These are phyloP conservation scores for Malus hybrid DNA, from an alignment of 331 rosid genomes.

Conservation along the genomic window DNA sequence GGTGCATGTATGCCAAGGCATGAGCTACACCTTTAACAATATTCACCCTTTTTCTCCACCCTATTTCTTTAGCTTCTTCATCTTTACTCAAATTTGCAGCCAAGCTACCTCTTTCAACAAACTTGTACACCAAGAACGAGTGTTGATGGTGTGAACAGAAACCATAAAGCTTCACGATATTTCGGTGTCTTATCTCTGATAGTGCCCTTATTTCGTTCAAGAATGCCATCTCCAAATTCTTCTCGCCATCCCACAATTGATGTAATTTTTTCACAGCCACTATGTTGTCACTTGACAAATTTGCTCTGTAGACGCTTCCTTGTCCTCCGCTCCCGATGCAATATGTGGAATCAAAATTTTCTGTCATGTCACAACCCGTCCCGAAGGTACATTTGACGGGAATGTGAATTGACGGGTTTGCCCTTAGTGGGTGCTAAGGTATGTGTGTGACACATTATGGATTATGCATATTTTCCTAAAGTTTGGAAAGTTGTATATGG, in stretches of 20 bases:
- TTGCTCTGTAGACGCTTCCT: no score
- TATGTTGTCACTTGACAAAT: no score
- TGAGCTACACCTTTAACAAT: slow-evolving; percentile 30
- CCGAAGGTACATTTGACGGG: no score
- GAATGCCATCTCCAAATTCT: neutral
- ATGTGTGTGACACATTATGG: no score
- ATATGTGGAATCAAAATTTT: no score
- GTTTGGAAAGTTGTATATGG: no score
- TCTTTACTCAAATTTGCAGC: slow-evolving; percentile 11
- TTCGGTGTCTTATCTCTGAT: neutral
- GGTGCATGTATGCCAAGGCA: slow-evolving; percentile 37
- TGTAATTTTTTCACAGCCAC: slow-evolving; percentile 9
- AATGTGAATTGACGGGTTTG: no score
- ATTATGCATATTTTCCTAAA: no score
- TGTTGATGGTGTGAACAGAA: slow-evolving; percentile 19
- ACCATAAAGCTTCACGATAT: slow-evolving; percentile 17
- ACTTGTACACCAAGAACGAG: slow-evolving; percentile 25
- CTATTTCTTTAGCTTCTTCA: no score
- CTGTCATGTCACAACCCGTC: no score
- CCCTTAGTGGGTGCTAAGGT: no score
- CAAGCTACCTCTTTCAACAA: slow-evolving; percentile 28
- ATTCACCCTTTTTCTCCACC: slow-evolving; percentile 20
- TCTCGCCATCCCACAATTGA: neutral
- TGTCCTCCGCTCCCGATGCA: no score
- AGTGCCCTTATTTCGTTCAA: neutral